phyloP scores from a whole-genome alignment of 345 rosid genomes.

The Melaleuca alternifolia region DNA sequence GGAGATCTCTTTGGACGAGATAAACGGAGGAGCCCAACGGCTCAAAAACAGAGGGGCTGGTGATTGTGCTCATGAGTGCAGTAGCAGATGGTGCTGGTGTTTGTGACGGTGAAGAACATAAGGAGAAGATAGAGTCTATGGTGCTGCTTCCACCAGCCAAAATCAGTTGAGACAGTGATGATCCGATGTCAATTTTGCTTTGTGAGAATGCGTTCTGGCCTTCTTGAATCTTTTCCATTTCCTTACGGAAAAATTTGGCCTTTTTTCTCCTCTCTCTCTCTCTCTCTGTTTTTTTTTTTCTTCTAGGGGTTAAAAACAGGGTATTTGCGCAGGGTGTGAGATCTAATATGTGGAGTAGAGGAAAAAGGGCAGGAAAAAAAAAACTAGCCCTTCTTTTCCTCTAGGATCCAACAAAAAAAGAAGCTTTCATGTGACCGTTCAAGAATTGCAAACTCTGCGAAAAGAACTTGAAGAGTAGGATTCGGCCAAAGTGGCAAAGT shows the following conservation, averaged over 20 bases:
- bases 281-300: too few relatives aligned
- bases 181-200: constrained; percentile 25
- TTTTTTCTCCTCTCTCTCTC: too few relatives aligned
- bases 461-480: neutral
- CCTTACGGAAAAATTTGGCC: neutral
- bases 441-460: neutral
- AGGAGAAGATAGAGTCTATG: constrained; percentile 79
- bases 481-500: neutral
- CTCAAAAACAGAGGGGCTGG: constrained; percentile 2
- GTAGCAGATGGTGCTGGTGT: neutral
- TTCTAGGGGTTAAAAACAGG: neutral
- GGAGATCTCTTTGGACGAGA: constrained; percentile 73
- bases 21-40: constrained; percentile 81
- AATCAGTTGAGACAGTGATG: constrained; percentile 67
- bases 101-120: constrained; percentile 17
- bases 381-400: constrained; percentile 11
- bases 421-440: neutral
- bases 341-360: neutral
- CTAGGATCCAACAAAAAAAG: neutral
- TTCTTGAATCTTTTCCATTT: constrained; percentile 33
- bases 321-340: neutral
- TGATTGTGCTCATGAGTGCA: neutral
- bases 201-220: constrained; percentile 5
- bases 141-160: constrained; percentile 66
- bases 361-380: neutral